Percentiles rank a stretch among this genome's conserved stretches.
phyloP scores from a whole-genome alignment of 768 basidiomycete species.

The Mycena vulgaris region DNA sequence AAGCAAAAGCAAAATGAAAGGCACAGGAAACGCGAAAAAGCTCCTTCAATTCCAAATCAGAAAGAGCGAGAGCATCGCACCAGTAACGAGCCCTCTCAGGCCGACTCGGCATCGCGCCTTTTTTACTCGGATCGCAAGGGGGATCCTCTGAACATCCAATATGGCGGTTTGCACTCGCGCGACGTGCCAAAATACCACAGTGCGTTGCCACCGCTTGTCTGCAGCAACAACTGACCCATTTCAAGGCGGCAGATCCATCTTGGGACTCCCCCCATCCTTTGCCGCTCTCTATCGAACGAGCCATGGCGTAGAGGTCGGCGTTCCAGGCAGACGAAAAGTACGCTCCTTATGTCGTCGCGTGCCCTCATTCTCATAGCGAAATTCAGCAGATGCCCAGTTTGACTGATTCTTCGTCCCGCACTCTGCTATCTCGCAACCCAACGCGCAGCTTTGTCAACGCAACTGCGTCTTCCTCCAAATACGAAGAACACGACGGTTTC shows the following conservation, averaged over 20 bases:
- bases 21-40: constrained; percentile 45
- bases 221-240: constrained; percentile 65
- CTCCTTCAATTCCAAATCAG: constrained; percentile 38
- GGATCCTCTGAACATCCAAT: constrained; percentile 75
- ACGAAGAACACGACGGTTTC: constrained; percentile 79
- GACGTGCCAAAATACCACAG: constrained; percentile 80
- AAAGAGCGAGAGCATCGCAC: constrained; percentile 15
- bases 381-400: constrained; percentile 61
- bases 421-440: constrained; percentile 68
- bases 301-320: constrained; percentile 73
- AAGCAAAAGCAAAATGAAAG: constrained; percentile 48
- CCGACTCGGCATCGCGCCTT: constrained; percentile 48
- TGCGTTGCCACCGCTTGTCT: constrained; percentile 53
- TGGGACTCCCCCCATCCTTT: constrained; percentile 72
- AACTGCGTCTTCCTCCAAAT: constrained; percentile 56
- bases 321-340: constrained; percentile 62
- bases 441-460: constrained; percentile 62
- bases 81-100: constrained; percentile 38
- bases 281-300: constrained; percentile 60
- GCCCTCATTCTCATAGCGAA: neutral
- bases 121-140: constrained; percentile 81
- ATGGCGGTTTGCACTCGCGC: constrained; percentile 74
- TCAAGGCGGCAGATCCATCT: constrained; percentile 72
- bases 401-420: constrained; percentile 70
- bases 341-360: constrained; percentile 18